Evolutionary conservation across 2,329 filamentous ascomycete species (phyloP).

Genomic region (Pestalotiopsis sp.): DNA sequence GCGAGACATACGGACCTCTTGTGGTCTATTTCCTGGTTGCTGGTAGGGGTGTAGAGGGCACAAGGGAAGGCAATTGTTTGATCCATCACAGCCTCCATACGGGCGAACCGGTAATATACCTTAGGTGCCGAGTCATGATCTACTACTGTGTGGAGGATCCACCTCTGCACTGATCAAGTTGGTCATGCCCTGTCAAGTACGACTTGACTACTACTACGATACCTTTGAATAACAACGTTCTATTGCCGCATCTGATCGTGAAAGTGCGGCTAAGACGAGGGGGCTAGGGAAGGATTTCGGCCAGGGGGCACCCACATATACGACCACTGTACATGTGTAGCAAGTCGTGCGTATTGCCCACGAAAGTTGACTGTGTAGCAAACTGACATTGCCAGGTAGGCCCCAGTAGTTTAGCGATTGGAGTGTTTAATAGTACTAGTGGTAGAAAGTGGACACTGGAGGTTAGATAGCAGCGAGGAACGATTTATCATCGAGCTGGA

Average conservation of each 20-base stretch:
- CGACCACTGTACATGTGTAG: background rate
- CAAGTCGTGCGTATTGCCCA: background rate
- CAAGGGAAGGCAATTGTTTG: background rate
- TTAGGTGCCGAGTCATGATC: background rate
- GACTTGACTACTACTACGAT: background rate
- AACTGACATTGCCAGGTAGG: background rate
- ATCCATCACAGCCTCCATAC: slow-evolving; percentile 9
- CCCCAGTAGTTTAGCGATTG: background rate
- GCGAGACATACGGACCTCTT: slow-evolving; percentile 1
- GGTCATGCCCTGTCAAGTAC: background rate
- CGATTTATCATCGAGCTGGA: background rate
- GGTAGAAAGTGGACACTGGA: background rate
- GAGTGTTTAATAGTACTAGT: background rate
- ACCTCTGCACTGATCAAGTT: background rate
- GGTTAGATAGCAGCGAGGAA: background rate
- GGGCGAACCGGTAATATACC: slow-evolving; percentile 7
- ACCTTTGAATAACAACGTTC: background rate
- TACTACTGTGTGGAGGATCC: background rate
- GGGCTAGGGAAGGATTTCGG: background rate
- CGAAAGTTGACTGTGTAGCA: background rate
- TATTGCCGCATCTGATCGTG: background rate
- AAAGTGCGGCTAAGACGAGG: background rate
- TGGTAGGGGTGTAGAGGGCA: background rate
- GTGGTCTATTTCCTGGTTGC: background rate
- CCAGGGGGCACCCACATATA: background rate